Conservation (phyloP, 2,329 filamentous ascomycete species). For the Shiraia sp. region DNA sequence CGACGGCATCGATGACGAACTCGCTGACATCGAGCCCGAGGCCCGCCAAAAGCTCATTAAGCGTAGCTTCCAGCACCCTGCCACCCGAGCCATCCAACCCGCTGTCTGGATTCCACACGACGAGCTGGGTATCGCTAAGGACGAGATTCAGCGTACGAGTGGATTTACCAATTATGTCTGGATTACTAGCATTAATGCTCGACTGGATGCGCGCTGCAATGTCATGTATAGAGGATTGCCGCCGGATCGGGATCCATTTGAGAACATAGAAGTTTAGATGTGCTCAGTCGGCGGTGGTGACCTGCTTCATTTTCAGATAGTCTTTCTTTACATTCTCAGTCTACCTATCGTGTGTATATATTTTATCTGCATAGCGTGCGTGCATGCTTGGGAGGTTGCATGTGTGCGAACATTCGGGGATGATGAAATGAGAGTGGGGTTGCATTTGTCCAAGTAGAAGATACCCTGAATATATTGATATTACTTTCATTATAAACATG, state of each 20-base stretch:
- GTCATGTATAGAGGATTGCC: conserved; percentile 85
- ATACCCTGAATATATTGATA: too few relatives aligned
- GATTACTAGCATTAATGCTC: conserved; percentile 92
- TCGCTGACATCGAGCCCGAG: conserved; percentile 89
- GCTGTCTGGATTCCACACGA: conserved; percentile 94
- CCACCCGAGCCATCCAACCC: conserved; percentile 79
- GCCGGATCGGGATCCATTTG: conserved; percentile 66
- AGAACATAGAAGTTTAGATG: conserved; percentile 42
- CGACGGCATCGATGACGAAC: conserved; percentile 84
- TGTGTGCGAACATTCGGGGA: too few relatives aligned
- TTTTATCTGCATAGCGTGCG: neutral
- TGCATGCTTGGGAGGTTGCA: too few relatives aligned
- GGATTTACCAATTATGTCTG: conserved; percentile 76
- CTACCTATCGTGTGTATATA: neutral
- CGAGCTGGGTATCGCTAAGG: conserved; percentile 85
- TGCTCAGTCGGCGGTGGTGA: neutral
- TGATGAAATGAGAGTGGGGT: too few relatives aligned
- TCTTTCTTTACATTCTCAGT: neutral
- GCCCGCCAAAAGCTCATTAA: conserved; percentile 84
- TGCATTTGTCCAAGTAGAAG: too few relatives aligned
- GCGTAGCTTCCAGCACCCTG: conserved; percentile 88
- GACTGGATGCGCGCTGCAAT: conserved; percentile 78
- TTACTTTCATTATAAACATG: too few relatives aligned
- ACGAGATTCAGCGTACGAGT: conserved; percentile 81
- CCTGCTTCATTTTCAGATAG: neutral